Percentiles rank a stretch among this genome's conserved stretches.
phyloP scores from a whole-genome alignment of 352 stramenopile species.

The Phytophthora pluvialis region DNA sequence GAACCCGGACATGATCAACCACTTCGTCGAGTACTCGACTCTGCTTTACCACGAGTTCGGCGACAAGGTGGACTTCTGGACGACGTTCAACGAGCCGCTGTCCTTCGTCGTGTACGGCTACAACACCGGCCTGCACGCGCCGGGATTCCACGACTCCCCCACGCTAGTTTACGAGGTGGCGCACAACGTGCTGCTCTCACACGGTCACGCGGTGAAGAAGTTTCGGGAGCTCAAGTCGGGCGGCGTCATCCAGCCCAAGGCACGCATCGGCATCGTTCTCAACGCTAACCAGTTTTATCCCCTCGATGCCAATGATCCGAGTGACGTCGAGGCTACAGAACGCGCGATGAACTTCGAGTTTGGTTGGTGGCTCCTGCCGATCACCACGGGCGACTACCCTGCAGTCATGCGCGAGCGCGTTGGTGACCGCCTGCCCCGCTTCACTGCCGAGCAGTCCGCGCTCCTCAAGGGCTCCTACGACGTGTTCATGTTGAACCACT shows the following conservation, averaged over 20 bases:
- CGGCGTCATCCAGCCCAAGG: conserved; percentile 41
- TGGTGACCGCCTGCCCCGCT: conserved; percentile 82
- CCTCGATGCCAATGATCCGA: conserved; percentile 60
- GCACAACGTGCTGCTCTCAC: conserved; percentile 92
- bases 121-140: conserved; percentile 62
- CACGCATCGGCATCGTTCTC: conserved; percentile 92
- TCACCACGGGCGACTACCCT: conserved; percentile 93
- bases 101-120: conserved; percentile 89
- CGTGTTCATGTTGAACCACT: conserved; percentile 96
- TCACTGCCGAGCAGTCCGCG: conserved; percentile 77
- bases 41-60: conserved; percentile 93
- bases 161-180: conserved; percentile 62
- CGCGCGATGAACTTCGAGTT: conserved; percentile 91
- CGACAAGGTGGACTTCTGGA: conserved; percentile 92
- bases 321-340: conserved; percentile 66
- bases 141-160: conserved; percentile 45
- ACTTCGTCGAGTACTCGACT: conserved; percentile 89
- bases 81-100: conserved; percentile 95
- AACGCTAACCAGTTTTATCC: conserved; percentile 83
- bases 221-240: conserved; percentile 83
- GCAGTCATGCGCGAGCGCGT: conserved; percentile 87
- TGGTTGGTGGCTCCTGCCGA: conserved; percentile 91
- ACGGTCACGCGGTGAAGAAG: conserved; percentile 82
- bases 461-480: conserved; percentile 87
- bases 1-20: conserved; percentile 56